A percentile compares a stretch with the other conserved stretches of the same genome.
These are phyloP conservation scores for Blastocystis sp. DNA, from an alignment of 352 stramenopile species.

Conservation along the genomic window DNA sequence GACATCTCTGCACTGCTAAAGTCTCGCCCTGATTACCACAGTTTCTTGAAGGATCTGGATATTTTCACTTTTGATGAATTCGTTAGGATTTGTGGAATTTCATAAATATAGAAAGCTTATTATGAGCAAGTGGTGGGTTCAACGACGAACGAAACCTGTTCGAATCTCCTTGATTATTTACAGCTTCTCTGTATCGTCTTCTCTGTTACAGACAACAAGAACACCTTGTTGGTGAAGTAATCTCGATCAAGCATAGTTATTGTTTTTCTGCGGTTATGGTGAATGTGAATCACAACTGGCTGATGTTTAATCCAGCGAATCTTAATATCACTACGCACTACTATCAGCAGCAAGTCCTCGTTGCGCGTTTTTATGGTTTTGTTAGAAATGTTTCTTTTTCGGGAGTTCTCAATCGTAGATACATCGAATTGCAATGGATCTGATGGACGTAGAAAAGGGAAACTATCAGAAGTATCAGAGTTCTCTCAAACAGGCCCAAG, in stretches of 20 bases:
- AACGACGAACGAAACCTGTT: not conserved
- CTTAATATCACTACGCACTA: not conserved
- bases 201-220: not conserved
- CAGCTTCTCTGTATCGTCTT: conserved; percentile 6
- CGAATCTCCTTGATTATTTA: not conserved
- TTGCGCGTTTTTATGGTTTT: conserved; percentile 16
- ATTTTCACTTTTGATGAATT: conserved; percentile 26
- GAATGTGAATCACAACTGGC: not conserved
- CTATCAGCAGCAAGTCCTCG: conserved; percentile 19
- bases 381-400: not conserved
- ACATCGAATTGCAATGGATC: not conserved
- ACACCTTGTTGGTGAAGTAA: not conserved
- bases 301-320: conserved; percentile 21
- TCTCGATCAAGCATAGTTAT: not conserved
- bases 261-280: not conserved
- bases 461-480: not conserved
- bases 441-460: not conserved
- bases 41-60: not conserved
- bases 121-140: not conserved
- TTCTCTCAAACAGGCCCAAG: conserved; percentile 4
- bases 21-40: not conserved
- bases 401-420: not conserved
- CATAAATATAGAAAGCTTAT: not conserved
- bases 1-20: not conserved
- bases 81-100: not conserved